Base-by-base conservation (phyloP, 2,329 filamentous ascomycete species). In the Ophiognomonia clavigignenti-juglandacearum region DNA sequence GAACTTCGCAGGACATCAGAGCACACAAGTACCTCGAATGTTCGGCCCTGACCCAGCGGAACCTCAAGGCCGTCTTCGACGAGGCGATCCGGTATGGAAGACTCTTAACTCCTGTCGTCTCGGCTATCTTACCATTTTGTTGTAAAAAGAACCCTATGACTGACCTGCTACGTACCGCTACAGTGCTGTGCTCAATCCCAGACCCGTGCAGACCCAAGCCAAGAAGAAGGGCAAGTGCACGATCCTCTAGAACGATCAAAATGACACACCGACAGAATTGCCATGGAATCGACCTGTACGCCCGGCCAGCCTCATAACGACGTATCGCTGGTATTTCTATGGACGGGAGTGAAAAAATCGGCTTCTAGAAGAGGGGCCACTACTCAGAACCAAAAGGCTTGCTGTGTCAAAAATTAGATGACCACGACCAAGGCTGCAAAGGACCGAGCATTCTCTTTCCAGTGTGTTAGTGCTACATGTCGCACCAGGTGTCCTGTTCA, bases 11-110 rank as follows among this genome's bases (percentile, higher is more conserved):
- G 73, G 91, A 96, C 61, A 96, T 98, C 70, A 86, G 83, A 64
- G 92, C 93, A 38, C 88, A 93, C 72, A 97, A 96, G 73, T 98
- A 98, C 71, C 79, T 97, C 35, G 93, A 98, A 72, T 98, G 93
- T 73, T 97, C 93, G 43, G 93, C 93, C 39, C 75, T 98, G 57
- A 98, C 93, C 31, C 93, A 97, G 75, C 79, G 92, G 62, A 96
- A 96, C 68, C 71, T 98, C 59, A 98, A 98, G 83, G 95, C 89
- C 61, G 93, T 98, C 40, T 98, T 98, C 64, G 93, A 98, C 64
- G 92, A 96, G 71, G 93, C 93, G 27, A 98, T 98, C 64, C 85
- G 93, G 93, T 97, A 73, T 59, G 85, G 71, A 32, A 7, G 8
- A 56, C 43, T 7, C n/a, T 35, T 36, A 26, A 14, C 11, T n/a